Base-by-base conservation (phyloP, 2,329 filamentous ascomycete genomes). In the Microdochium paspali region DNA sequence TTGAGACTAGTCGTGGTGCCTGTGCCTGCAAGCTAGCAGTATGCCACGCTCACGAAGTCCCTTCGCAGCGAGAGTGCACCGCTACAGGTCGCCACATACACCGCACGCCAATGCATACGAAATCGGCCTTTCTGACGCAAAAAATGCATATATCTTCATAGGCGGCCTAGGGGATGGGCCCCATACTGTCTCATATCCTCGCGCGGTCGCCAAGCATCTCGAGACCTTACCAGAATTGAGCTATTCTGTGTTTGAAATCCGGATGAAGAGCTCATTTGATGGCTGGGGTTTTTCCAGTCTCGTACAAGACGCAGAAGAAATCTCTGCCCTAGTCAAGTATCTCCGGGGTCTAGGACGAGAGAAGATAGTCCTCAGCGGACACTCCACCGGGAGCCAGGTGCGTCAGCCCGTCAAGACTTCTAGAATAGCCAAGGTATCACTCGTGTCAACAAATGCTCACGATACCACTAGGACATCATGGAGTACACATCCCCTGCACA, bases 131-230 rank as follows among this genome's bases (percentile, higher is more conserved):
- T 39, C 54, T 10, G 56, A 63, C 35, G 63, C 68, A 49, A 67
- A 61, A 45, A 80, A 87, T 63, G 81, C 80, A 3, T 63, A 89
- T 47, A 63, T 89, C 50, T 85, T 85, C 66, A 74, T 88, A 52
- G 84, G 82, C 51, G 85, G 85, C 30, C 74, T 90, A 15, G 75
- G 74, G 31, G 85, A 88, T 61, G 84, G 84, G 2, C 77, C 84
- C 49, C 77, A 85, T 52, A 82, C 80, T 0, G 73, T 85, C 9
- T 66, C 72, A 1, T 87, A 85, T 50, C 66, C 72, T 44, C 68
- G 70, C 4, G 58, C 61, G 1, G 63, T 81, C 47, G 72, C 76
- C 13, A 59, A 63, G 32, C 61, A 62, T 44, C 60, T 79, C 4
- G 66, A 69, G 51, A 50, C 62, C 4, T 51, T 62, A 6, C 51